Conservation (phyloP, 345 rosid genomes). For the Conringia planisiliqua region DNA sequence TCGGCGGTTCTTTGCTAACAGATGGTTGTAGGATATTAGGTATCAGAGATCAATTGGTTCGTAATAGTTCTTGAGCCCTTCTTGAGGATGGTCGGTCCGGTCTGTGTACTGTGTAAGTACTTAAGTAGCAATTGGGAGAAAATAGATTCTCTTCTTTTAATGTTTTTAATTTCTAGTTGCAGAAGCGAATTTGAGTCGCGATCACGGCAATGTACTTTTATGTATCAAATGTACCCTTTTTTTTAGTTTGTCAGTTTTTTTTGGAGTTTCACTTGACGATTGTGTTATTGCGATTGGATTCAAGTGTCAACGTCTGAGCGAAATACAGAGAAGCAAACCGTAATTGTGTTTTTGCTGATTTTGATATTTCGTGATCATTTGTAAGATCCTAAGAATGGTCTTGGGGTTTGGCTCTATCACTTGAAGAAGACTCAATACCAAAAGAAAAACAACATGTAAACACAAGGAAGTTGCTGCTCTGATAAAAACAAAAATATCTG, state of each 20-base stretch:
- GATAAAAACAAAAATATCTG: background rate
- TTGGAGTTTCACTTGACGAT: background rate
- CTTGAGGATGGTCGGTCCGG: background rate
- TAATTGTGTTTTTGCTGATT: background rate
- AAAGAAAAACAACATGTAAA: background rate
- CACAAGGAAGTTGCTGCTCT: background rate
- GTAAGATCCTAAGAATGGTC: background rate
- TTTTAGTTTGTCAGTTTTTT: background rate
- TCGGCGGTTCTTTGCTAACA: slow-evolving; percentile 19
- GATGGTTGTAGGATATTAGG: slow-evolving; percentile 28
- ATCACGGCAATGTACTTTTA: background rate
- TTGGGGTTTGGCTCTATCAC: background rate
- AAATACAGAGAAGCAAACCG: background rate
- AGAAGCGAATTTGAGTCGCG: background rate
- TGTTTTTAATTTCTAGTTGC: background rate
- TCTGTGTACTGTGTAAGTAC: slow-evolving; percentile 4
- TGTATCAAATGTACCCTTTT: slow-evolving; percentile 4
- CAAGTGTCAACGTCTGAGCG: background rate
- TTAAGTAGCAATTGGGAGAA: background rate
- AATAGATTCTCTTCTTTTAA: background rate
- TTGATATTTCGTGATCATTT: background rate
- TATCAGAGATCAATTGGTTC: slow-evolving; percentile 20
- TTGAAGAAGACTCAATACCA: background rate
- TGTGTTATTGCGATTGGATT: background rate
- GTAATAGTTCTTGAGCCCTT: slow-evolving; percentile 6